Conservation (phyloP, 495 filamentous ascomycete genomes). For the Chaetomium cochliodes region DNA sequence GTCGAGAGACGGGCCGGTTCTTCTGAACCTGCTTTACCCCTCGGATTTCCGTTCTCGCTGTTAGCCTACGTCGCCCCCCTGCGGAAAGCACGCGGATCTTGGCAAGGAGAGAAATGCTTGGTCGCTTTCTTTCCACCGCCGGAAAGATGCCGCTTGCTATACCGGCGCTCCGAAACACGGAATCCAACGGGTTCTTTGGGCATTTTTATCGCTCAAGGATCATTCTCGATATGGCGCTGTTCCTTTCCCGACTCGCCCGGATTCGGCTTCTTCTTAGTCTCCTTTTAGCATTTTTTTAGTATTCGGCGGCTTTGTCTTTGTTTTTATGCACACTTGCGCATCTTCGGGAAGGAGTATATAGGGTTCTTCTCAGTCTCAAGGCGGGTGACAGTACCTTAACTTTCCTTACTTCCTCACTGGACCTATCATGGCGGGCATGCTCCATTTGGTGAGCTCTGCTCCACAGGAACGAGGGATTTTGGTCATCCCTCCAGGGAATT, state of each 20-base stretch:
- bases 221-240: slow-evolving; percentile 8
- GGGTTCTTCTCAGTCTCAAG: slow-evolving; percentile 1
- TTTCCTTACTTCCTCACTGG: not conserved
- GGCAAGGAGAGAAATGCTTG: not conserved
- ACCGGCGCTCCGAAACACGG: not conserved
- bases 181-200: not conserved
- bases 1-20: slow-evolving; percentile 11
- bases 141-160: not conserved
- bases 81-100: not conserved
- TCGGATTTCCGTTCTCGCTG: not conserved
- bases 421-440: slow-evolving; percentile 3
- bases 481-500: slow-evolving; percentile 5
- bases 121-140: not conserved
- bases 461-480: not conserved
- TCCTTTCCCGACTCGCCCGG: not conserved
- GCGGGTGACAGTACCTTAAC: not conserved
- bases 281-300: no score
- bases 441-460: slow-evolving; percentile 1
- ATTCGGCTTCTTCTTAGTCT: not conserved
- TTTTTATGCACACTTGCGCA: not conserved
- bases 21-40: not conserved
- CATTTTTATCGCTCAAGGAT: not conserved
- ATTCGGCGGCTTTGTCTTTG: not conserved
- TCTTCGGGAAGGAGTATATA: not conserved
- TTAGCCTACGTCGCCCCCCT: not conserved